Evolutionary conservation across 805 yeast genomes (phyloP).

Genomic region (Candida alai): DNA sequence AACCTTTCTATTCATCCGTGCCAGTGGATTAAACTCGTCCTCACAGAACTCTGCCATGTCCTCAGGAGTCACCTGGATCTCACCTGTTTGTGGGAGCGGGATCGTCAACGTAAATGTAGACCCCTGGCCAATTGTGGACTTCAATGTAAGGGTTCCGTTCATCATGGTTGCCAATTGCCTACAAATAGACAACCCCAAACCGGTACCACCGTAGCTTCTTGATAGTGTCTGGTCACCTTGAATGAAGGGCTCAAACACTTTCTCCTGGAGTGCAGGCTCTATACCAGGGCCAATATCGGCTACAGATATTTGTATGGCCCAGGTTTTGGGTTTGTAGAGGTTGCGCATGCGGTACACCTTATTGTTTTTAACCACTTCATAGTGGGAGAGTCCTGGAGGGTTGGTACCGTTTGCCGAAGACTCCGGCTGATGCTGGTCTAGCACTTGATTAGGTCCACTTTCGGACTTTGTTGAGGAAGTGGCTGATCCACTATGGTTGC

Average conservation of each 20-base stretch:
- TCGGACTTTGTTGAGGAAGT: no score
- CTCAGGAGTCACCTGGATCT: slow-evolving; percentile 36
- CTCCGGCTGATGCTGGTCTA: not conserved
- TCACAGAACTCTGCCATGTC: slow-evolving; percentile 47
- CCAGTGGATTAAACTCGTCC: slow-evolving; percentile 61
- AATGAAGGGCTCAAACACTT: slow-evolving; percentile 92
- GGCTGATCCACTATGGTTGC: not conserved
- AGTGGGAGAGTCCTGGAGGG: slow-evolving; percentile 14
- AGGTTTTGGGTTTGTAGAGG: slow-evolving; percentile 37
- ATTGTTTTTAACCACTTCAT: slow-evolving; percentile 33
- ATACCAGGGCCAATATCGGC: slow-evolving; percentile 95
- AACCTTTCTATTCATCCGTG: slow-evolving; percentile 50
- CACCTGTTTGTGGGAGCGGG: slow-evolving; percentile 67
- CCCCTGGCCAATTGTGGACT: slow-evolving; percentile 77
- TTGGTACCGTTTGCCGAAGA: no score
- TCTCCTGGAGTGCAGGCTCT: slow-evolving; percentile 71
- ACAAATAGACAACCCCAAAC: slow-evolving; percentile 86
- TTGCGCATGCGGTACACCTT: slow-evolving; percentile 33
- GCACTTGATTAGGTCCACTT: not conserved
- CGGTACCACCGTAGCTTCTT: slow-evolving; percentile 93
- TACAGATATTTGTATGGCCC: slow-evolving; percentile 71
- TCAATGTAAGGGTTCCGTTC: slow-evolving; percentile 78
- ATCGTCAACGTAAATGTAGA: slow-evolving; percentile 79
- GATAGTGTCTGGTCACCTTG: slow-evolving; percentile 96
- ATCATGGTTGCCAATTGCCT: slow-evolving; percentile 86